These are phyloP conservation scores for Sphaerulina vaccinii DNA, from an alignment of 2,329 filamentous ascomycete species.

Conservation along the genomic window DNA sequence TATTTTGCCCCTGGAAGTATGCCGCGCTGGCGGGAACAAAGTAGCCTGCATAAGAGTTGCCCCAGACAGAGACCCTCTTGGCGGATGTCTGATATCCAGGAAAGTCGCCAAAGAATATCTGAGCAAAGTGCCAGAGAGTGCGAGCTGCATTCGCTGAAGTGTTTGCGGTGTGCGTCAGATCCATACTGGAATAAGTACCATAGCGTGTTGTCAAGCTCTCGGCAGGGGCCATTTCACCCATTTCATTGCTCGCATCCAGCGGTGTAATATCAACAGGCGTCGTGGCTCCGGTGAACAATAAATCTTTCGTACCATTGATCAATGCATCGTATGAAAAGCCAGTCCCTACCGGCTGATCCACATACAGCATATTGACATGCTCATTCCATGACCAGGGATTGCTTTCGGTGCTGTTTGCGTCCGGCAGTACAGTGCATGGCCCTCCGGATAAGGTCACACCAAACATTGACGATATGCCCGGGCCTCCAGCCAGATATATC, in stretches of 20 bases:
- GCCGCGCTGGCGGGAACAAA: constrained; percentile 63
- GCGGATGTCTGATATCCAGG: constrained; percentile 21
- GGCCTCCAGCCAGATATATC: constrained; percentile 62
- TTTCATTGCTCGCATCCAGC: constrained; percentile 16
- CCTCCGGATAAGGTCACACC: constrained; percentile 54
- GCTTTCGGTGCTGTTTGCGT: constrained; percentile 38
- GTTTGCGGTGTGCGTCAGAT: constrained; percentile 18
- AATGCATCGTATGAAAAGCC: constrained; percentile 60
- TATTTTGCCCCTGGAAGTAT: constrained; percentile 60
- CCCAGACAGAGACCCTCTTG: constrained; percentile 24
- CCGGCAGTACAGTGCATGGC: constrained; percentile 43
- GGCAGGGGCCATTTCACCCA: constrained; percentile 12
- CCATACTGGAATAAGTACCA: constrained; percentile 25
- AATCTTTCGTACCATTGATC: constrained; percentile 59
- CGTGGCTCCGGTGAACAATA: constrained; percentile 39
- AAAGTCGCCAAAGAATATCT: constrained; percentile 45
- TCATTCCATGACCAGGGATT: constrained; percentile 62
- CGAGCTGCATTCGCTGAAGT: constrained; percentile 24
- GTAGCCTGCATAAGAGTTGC: constrained; percentile 49
- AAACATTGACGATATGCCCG: constrained; percentile 59
- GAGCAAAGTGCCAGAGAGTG: constrained; percentile 63
- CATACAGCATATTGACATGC: constrained; percentile 59
- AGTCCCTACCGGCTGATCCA: constrained; percentile 59
- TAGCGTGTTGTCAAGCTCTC: constrained; percentile 28
- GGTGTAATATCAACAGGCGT: constrained; percentile 33